Conservation (phyloP, 352 stramenopile species). For the Globisporangium recalcitrans region DNA sequence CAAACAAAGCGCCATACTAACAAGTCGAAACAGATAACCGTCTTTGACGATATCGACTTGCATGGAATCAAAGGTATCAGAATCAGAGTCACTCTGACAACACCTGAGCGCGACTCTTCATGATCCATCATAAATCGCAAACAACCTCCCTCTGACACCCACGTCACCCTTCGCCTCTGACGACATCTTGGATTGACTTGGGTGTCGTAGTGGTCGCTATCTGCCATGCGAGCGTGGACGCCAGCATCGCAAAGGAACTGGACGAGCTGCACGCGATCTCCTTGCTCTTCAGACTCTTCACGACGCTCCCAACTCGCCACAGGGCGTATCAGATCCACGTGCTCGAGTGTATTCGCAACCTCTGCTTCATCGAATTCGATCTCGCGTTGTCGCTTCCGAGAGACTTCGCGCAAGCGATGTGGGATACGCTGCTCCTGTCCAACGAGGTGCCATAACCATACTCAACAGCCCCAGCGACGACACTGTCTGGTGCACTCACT, state of each 20-base stretch:
- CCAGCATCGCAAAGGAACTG: slow-evolving; percentile 37
- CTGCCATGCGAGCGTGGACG: slow-evolving; percentile 56
- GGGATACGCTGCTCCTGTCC: slow-evolving; percentile 22
- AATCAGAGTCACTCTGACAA: too few species aligned
- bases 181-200: not conserved
- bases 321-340: slow-evolving; percentile 18
- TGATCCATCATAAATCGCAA: too few species aligned
- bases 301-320: slow-evolving; percentile 20
- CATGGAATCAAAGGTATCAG: too few species aligned
- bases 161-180: not conserved
- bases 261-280: slow-evolving; percentile 27
- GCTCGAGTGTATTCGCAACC: slow-evolving; percentile 50
- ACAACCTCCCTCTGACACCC: too few species aligned
- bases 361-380: slow-evolving; percentile 26
- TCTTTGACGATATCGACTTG: too few species aligned
- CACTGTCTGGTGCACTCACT: too few species aligned
- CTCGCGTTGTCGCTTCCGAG: slow-evolving; percentile 12
- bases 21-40: too few species aligned
- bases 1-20: too few species aligned
- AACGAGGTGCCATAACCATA: slow-evolving; percentile 5
- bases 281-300: slow-evolving; percentile 28
- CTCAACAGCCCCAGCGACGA: not conserved
- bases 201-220: slow-evolving; percentile 41
- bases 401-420: slow-evolving; percentile 22
- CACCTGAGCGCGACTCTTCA: too few species aligned